Base-by-base conservation (phyloP, 1,284 basidiomycete species). In the Sphagnurus paluster region DNA sequence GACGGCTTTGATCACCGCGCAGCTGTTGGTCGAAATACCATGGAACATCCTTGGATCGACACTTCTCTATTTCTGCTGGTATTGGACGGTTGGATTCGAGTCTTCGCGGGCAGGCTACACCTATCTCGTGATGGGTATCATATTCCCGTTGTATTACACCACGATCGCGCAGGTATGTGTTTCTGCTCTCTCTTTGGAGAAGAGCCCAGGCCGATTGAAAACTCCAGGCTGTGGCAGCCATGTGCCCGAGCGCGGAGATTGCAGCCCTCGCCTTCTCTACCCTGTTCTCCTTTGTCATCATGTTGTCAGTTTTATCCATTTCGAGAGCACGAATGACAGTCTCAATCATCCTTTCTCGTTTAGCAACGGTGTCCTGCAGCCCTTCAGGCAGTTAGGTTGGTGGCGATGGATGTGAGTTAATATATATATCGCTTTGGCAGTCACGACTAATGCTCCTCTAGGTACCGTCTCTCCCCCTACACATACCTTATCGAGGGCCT, bases 391-490 rank as follows among this genome's bases (percentile, higher is more conserved):
- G 21, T 76, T 89, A 6, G 79, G 80, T 3, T 89, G 85, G 80
- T 90, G 86, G 86, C 56, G 58, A 37, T 71, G 69, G 69, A 70
- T 71, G 69, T 70, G 50, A 42, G 53, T 26, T n/a, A 4, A 7
- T 5, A 11, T 3, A 17, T 33, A 8, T 13, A 3, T 28, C 11
- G 23, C 29, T n/a, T 39, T 29, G n/a, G 9, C 24, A 32, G n/a
- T 8, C 35, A 1, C 20, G n/a, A n/a, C n/a, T n/a, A n/a, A 25
- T 34, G 5, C 44, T 6, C 38, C 74, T n/a, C n/a, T n/a, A 83
- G 86, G 77, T 84, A 91, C 66, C 77, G 75, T 39, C 64, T 88
- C 5, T 87, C 86, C 2, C 90, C 90, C 0, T 90, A 82, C 66
- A 88, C 85, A 7, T 86, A 85, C 56, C 67, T 85, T 30, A 73